Base-by-base conservation (phyloP, 2,329 filamentous ascomycete genomes). In the Colletotrichum sidae region DNA sequence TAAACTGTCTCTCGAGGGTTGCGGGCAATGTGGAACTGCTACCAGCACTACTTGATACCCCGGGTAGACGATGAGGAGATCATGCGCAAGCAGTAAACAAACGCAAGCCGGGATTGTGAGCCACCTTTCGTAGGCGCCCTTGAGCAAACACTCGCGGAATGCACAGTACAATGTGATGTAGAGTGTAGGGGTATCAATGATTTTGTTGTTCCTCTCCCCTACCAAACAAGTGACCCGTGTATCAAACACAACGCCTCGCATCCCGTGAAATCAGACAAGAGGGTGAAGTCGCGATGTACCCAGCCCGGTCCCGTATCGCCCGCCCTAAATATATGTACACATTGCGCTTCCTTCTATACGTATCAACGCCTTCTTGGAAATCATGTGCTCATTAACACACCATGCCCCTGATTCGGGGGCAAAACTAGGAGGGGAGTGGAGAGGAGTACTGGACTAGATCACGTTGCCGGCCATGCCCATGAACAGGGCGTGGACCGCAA, bases 401-500 rank as follows among this genome's bases (percentile, higher is more conserved):
- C 58, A 59, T 66, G 34, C 62, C 52, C 50, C 46, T 34, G 6
- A 39, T 33, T 17, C n/a, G 37, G 33, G 51, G 45, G 50, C 34
- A 13, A 59, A 61, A 49, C 33, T 12, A 25, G 25, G 25, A 41
- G 34, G 54, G 17, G 45, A 64, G 39, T 38, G 49, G 53, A 44
- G 13, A 62, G 47, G 52, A 47, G 45, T 37, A 45, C 44, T 33
- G 37, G 25, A n/a, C 15, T 71, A 88, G 55, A 89, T 84, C 66
- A 90, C 81, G 69, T 94, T 96, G 13, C 95, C 95, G 5, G 94
- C 95, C 84, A 98, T 92, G 9, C 96, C 96, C 81, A 98, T 91
- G 75, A 98, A 96, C 41, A 99, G 86, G 3, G 95, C 96, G 76
- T 99, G 96, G 8, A 95, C 92, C 7, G 95, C 93, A 62, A 99